Conservation (phyloP, 192 early-diverging fungal species). For the Phycomyces blakesleeanus region DNA sequence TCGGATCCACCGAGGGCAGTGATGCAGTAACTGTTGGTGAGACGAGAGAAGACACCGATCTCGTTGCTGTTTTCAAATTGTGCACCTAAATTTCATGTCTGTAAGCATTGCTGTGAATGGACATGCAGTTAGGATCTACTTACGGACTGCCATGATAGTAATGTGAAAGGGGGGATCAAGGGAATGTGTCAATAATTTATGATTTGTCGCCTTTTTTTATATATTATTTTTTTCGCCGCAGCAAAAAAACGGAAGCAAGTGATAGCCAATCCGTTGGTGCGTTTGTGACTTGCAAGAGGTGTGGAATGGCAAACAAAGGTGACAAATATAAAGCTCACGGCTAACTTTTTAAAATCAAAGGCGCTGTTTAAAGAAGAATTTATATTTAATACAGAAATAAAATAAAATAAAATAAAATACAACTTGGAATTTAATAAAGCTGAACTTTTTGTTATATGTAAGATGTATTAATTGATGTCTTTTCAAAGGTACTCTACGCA, state of each 20-base stretch:
- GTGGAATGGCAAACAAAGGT: no score
- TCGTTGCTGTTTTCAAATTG: constrained; percentile 99
- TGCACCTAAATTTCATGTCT: constrained; percentile 51
- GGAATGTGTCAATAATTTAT: neutral
- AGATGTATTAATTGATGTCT: no score
- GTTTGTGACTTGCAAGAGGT: neutral
- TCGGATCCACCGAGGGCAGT: constrained; percentile 97
- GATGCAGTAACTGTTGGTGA: constrained; percentile 98
- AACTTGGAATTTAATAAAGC: no score
- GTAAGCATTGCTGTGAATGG: neutral
- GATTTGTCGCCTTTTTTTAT: neutral
- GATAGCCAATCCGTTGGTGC: neutral
- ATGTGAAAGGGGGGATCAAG: neutral
- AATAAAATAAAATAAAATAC: no score
- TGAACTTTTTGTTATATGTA: no score
- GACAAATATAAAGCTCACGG: no score
- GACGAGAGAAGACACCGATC: constrained; percentile 95
- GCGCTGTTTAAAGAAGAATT: no score
- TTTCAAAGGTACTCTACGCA: no score
- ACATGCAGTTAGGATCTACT: neutral
- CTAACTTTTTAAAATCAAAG: no score
- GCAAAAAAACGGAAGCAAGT: neutral
- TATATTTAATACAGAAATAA: no score
- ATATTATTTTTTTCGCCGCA: constrained; percentile 1
- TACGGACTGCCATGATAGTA: constrained; percentile 2